A percentile compares a stretch with the other conserved stretches of the same genome.
Evolutionary conservation across 768 basidiomycete genomes (phyloP).

Genomic region (Phylloporus arenicola): DNA sequence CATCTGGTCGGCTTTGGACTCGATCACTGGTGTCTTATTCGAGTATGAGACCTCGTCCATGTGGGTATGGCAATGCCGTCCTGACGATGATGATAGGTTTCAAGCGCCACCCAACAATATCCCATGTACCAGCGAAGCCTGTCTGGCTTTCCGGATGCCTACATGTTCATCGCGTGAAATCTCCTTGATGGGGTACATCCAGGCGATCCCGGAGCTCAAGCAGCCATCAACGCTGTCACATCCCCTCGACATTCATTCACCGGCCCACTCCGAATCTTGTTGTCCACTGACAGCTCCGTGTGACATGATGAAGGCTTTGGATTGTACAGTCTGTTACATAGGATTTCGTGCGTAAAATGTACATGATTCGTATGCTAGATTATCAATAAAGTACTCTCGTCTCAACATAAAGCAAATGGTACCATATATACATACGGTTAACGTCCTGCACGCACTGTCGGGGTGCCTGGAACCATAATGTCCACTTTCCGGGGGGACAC

Average conservation of each 20-base stretch:
- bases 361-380: conserved; percentile 10
- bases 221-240: conserved; percentile 16
- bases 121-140: conserved; percentile 15
- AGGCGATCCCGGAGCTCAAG: conserved; percentile 28
- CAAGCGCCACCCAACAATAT: conserved; percentile 12
- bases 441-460: conserved; percentile 15
- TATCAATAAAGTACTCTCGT: conserved; percentile 9
- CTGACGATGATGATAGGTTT: conserved; percentile 3
- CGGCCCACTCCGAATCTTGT: not conserved
- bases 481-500: conserved; percentile 7
- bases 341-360: not conserved
- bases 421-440: conserved; percentile 12
- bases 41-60: not conserved
- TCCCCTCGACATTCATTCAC: not conserved
- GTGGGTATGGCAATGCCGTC: conserved; percentile 1
- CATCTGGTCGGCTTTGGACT: not conserved
- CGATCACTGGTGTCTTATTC: not conserved
- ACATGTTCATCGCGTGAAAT: conserved; percentile 24
- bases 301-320: too few species aligned
- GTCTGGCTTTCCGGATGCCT: conserved; percentile 31
- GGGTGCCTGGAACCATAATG: conserved; percentile 19
- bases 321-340: too few species aligned
- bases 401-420: conserved; percentile 5
- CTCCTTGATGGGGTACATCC: conserved; percentile 28
- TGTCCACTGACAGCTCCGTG: too few species aligned